Conservation (phyloP, 2,329 filamentous ascomycete species). For the Penicillium sp. region DNA sequence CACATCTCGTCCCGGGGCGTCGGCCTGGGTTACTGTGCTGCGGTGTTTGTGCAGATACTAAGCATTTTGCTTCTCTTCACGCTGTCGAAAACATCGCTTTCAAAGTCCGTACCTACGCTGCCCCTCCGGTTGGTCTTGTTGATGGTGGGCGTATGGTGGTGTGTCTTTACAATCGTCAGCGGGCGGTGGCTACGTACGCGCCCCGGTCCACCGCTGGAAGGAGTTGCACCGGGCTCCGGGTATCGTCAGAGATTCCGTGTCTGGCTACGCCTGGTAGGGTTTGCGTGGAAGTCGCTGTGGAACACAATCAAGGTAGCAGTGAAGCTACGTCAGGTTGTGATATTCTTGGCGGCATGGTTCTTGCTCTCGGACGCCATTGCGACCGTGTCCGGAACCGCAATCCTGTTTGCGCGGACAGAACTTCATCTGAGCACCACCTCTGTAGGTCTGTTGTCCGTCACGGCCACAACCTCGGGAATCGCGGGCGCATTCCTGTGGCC, state of each 20-base stretch:
- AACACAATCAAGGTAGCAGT: slow-evolving; percentile 75
- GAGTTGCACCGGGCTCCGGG: slow-evolving; percentile 18
- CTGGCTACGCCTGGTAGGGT: slow-evolving; percentile 72
- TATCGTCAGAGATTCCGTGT: slow-evolving; percentile 43
- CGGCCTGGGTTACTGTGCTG: slow-evolving; percentile 85
- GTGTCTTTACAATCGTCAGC: slow-evolving; percentile 79
- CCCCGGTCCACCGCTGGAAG: slow-evolving; percentile 73
- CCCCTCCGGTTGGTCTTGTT: slow-evolving; percentile 82
- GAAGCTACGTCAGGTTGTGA: slow-evolving; percentile 72
- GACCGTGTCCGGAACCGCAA: slow-evolving; percentile 87
- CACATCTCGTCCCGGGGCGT: slow-evolving; percentile 87
- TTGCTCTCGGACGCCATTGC: slow-evolving; percentile 87
- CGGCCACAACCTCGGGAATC: slow-evolving; percentile 80
- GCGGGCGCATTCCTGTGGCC: slow-evolving; percentile 86
- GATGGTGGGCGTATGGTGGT: slow-evolving; percentile 86
- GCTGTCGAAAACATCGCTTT: slow-evolving; percentile 38
- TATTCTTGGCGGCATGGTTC: slow-evolving; percentile 89
- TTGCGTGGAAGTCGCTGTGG: slow-evolving; percentile 82
- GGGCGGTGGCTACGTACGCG: slow-evolving; percentile 81
- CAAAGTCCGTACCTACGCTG: slow-evolving; percentile 72
- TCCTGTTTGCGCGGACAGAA: slow-evolving; percentile 89
- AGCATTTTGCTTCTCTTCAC: slow-evolving; percentile 75
- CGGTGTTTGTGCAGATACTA: slow-evolving; percentile 78
- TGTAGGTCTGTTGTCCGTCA: slow-evolving; percentile 85
- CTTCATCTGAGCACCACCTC: slow-evolving; percentile 82